phyloP scores from a whole-genome alignment of 768 basidiomycete species.

The Ramaria sp. region DNA sequence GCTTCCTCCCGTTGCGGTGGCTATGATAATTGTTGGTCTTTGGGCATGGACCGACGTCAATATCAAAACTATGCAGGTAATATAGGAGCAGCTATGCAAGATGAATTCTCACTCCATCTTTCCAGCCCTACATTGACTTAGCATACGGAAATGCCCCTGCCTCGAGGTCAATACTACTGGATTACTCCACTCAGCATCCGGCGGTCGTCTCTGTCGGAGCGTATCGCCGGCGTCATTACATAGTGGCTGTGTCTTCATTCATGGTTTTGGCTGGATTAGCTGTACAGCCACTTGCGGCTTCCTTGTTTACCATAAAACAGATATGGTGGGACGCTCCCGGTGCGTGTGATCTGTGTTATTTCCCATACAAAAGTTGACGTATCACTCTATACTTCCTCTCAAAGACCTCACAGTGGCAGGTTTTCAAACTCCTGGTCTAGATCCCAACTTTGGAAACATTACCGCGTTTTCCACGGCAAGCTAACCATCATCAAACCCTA shows the following conservation, averaged over 20 bases:
- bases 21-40: slow-evolving; percentile 36
- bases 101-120: neutral
- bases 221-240: slow-evolving; percentile 31
- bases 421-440: slow-evolving; percentile 26
- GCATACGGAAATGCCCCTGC: slow-evolving; percentile 44
- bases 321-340: slow-evolving; percentile 32
- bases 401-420: slow-evolving; percentile 29
- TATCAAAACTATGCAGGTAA: slow-evolving; percentile 45
- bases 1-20: slow-evolving; percentile 38
- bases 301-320: slow-evolving; percentile 36
- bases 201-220: neutral
- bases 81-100: neutral
- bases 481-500: neutral
- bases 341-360: slow-evolving; percentile 14
- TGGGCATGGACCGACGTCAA: slow-evolving; percentile 51
- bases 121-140: slow-evolving; percentile 45
- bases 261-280: slow-evolving; percentile 36
- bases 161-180: slow-evolving; percentile 39
- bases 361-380: neutral
- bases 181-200: slow-evolving; percentile 34
- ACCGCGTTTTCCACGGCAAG: slow-evolving; percentile 35
- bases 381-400: neutral
- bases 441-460: slow-evolving; percentile 29
- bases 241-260: slow-evolving; percentile 37
- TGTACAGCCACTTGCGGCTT: slow-evolving; percentile 43